Conservation (phyloP, 179 eudicot species). For the Gypsophila paniculata region DNA sequence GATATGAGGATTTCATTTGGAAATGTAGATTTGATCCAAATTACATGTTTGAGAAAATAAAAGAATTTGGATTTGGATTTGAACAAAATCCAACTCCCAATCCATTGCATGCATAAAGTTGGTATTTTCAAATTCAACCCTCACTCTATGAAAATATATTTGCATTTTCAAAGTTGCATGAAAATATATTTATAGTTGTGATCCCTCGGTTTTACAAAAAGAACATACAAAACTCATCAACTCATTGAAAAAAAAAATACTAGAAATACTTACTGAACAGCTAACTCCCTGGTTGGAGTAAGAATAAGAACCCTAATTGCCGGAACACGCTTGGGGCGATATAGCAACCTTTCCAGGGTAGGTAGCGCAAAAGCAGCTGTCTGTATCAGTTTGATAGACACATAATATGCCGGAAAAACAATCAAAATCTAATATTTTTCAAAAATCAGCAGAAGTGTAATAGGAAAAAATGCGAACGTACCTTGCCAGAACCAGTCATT, state of each 20-base stretch:
- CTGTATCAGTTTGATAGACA: constrained; percentile 36
- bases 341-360: constrained; percentile 73
- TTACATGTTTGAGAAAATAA: too few relatives aligned
- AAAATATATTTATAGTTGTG: not conserved
- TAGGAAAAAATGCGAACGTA: constrained; percentile 18
- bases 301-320: constrained; percentile 89
- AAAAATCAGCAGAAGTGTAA: not conserved
- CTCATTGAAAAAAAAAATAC: not conserved
- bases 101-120: too few relatives aligned
- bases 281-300: constrained; percentile 93
- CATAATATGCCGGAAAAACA: not conserved
- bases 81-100: too few relatives aligned
- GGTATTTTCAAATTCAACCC: too few relatives aligned
- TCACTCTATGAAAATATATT: too few relatives aligned
- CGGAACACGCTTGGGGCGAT: constrained; percentile 71
- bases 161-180: not conserved
- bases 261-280: constrained; percentile 76
- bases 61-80: too few relatives aligned
- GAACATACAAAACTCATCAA: not conserved
- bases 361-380: constrained; percentile 95
- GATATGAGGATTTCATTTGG: too few relatives aligned
- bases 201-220: not conserved
- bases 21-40: too few relatives aligned
- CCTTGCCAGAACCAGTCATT: constrained; percentile 97
- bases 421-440: not conserved